phyloP scores from a whole-genome alignment of 139 green algal species.

The Dunaliella primolecta region DNA sequence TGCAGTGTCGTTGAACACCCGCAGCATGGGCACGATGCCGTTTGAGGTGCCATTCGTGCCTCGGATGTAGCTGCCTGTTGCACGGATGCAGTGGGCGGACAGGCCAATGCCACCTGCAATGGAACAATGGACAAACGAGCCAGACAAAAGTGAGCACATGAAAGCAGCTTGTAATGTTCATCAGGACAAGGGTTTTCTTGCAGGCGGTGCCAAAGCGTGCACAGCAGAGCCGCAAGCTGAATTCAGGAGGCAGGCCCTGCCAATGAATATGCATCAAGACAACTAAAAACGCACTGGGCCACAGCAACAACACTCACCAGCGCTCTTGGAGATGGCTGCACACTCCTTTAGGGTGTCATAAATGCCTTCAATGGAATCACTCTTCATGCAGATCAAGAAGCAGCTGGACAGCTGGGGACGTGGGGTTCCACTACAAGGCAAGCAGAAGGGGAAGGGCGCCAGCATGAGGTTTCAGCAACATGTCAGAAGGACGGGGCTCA shows the following conservation, averaged over 20 bases:
- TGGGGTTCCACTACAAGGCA: slow-evolving; percentile 70
- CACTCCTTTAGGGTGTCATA: slow-evolving; percentile 99
- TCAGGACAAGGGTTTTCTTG: no score
- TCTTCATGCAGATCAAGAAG: slow-evolving; percentile 74
- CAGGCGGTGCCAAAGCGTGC: no score
- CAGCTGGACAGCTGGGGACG: slow-evolving; percentile 90
- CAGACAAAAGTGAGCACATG: neutral
- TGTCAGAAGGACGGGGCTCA: no score
- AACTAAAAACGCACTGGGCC: no score
- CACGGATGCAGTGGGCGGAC: slow-evolving; percentile 94
- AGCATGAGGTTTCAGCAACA: no score
- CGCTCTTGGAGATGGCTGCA: slow-evolving; percentile 93
- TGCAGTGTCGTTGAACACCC: slow-evolving; percentile 99
- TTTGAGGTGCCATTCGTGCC: slow-evolving; percentile 98
- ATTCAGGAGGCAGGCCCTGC: no score
- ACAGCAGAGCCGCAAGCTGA: no score
- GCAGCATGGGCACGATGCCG: slow-evolving; percentile 98
- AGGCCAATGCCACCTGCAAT: slow-evolving; percentile 88
- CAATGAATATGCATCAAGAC: no score
- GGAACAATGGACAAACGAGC: no score
- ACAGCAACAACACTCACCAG: slow-evolving; percentile 42
- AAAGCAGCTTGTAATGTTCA: neutral
- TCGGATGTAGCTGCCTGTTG: slow-evolving; percentile 91
- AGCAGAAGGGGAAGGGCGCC: no score
- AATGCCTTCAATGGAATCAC: slow-evolving; percentile 94